Evolutionary conservation across 176 grass and related monocot genomes (phyloP), one percentile per base, ranked within the genome.

Genomic region (Cocos nucifera): DNA sequence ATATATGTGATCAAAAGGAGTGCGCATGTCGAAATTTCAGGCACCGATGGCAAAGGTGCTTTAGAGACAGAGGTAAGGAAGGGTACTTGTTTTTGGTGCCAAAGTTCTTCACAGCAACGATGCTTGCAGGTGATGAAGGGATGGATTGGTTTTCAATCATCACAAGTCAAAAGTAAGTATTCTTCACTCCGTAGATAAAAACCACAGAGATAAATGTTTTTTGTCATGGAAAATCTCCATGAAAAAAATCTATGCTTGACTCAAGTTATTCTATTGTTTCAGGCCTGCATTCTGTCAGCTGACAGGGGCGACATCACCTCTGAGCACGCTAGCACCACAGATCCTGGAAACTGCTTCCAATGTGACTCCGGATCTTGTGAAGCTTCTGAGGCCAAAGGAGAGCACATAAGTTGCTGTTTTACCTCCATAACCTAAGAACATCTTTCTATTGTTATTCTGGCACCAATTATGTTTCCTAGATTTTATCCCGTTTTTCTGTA

Each of bases 71-170:
- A 72, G 17, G 67, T 77, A 1, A 63, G 14, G 73, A 57, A 14
- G 67, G 67, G 4, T 30, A 20, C 48, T 19, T 67, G 66, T 50
- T 82, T 68, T 54, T 82, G 23, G 79, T 77, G 59, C 66, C 66
- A 0, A 69, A 59, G 28, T 76, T 66, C 49, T 64, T 50, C 4
- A 54, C 55, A 12, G 30, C 63, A 22, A 52, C 54, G 24, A 19
- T 53, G 26, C 56, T 63, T 22, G 61, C 67, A n/a, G 73, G 53
- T 8, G 23, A 24, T 26, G 49, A 51, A n/a, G 73, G 79, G 19
- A 70, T 51, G 28, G 73, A 77, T 63, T 56, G 61, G 79, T 54
- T 82, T 9, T 72, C 73, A 19, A 57, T 82, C 59, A 71, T 82
- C 73, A 82, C 70, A 30, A 72, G 19, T 44, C 1, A 59, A 16